Conservation (phyloP, 2,329 filamentous ascomycete genomes). For the Xylaria sp. region DNA sequence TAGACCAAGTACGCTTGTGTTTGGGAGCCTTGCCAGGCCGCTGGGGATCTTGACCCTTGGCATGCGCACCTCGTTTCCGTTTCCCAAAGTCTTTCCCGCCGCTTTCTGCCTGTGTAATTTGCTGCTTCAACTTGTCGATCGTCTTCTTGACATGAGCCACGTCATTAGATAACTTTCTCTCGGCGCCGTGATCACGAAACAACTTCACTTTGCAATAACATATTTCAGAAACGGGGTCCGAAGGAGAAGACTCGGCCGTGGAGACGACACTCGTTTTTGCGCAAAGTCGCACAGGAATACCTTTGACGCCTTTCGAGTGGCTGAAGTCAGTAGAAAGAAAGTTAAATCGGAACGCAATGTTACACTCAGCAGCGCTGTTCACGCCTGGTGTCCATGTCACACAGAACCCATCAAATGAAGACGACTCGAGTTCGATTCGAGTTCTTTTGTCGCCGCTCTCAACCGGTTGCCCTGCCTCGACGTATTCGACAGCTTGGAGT, state of each 20-base stretch:
- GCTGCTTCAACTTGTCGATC: conserved; percentile 95
- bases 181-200: conserved; percentile 94
- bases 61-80: conserved; percentile 63
- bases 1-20: conserved; percentile 95
- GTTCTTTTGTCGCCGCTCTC: conserved; percentile 74
- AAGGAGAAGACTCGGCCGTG: conserved; percentile 58
- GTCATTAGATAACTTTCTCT: conserved; percentile 94
- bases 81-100: conserved; percentile 75
- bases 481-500: conserved; percentile 93
- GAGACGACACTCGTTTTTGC: conserved; percentile 81
- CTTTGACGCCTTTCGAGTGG: conserved; percentile 98
- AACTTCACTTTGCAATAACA: conserved; percentile 98
- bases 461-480: conserved; percentile 70
- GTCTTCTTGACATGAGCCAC: conserved; percentile 95
- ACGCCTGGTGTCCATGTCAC: conserved; percentile 85
- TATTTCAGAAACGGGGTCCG: conserved; percentile 71
- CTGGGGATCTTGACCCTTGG: conserved; percentile 61
- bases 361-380: conserved; percentile 78
- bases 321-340: conserved; percentile 99
- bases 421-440: conserved; percentile 75
- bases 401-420: conserved; percentile 93
- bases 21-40: conserved; percentile 85
- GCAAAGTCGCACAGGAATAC: conserved; percentile 92
- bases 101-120: conserved; percentile 81
- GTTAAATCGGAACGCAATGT: conserved; percentile 93